Base-by-base conservation (phyloP, 108 stramenopile genomes). In the Phaeodactylum tricornutum region DNA sequence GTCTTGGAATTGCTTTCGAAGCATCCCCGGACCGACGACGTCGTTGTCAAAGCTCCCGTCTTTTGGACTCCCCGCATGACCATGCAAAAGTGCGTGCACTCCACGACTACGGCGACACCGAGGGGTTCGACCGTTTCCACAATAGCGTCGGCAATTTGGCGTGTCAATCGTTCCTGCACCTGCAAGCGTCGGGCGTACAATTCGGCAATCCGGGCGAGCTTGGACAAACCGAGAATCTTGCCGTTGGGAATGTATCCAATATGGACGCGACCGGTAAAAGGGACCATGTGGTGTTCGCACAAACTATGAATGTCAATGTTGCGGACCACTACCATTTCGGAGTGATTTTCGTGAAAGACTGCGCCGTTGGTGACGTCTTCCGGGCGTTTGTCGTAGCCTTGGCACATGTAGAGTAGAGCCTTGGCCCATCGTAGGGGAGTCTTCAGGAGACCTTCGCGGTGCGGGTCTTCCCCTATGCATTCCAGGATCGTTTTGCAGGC, bases 241-340 rank as follows among this genome's bases (percentile, higher is more conserved):
- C 93, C 88, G 62, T 90, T 71, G 47, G 98, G 98, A 51, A 99
- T 94, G 71, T 99, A 99, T 8, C 93, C 96, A 57, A 99, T 95
- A 62, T 96, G 95, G 19, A 93, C 81, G 21, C 81, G 72, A 21
- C 98, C 98, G 5, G 74, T 71, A 61, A 99, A 99, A 6, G 98
- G 98, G 14, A 99, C 84, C 93, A 99, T 91, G 63, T 99, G 98
- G 74, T 99, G 98, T 69, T 99, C 98, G 65, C 98, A 99, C 59
- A 96, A 64, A 41, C 70, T 74, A 62, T 91, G 84, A 36, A 99
- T 85, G 47, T 93, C 93, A 62, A 99, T 99, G 71, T 99, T 87
- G 55, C 81, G 77, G 14, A 99, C 96, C 6, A 97, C 79, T 15
- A 99, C 95, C 85, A 97, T 96, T 63, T 96, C 96, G 43, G 79